Evolutionary conservation across 2,329 filamentous ascomycete genomes (phyloP).

Genomic region (Macrophomina phaseolina): DNA sequence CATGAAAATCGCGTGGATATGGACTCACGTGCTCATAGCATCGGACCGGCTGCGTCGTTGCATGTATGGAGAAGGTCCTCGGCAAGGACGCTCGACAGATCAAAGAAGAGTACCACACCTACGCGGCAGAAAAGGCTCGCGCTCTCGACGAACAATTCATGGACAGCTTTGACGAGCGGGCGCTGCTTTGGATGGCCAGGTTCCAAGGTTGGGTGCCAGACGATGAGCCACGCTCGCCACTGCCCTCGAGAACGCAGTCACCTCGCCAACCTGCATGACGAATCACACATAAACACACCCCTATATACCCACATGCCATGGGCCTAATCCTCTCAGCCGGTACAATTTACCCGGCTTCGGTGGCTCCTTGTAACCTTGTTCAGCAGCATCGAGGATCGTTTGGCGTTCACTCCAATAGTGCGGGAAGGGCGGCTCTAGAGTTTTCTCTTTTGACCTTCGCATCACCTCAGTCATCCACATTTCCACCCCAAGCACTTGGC

Average conservation of each 20-base stretch:
- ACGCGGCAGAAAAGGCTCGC: conserved; percentile 59
- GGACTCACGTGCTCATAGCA: conserved; percentile 59
- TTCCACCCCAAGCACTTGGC: background rate
- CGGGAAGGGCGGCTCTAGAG: conserved; percentile 13
- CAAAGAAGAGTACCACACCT: conserved; percentile 75
- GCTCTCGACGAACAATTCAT: conserved; percentile 54
- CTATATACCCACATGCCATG: conserved; percentile 6
- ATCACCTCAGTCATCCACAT: background rate
- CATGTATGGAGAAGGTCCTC: conserved; percentile 74
- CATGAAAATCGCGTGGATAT: background rate
- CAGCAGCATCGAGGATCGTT: conserved; percentile 3
- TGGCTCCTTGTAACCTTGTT: background rate
- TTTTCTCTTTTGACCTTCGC: background rate
- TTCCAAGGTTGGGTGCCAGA: conserved; percentile 31
- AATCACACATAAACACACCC: background rate
- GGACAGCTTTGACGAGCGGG: conserved; percentile 49
- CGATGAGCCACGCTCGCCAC: conserved; percentile 24
- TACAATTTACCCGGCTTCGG: background rate
- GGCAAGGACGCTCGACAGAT: conserved; percentile 69
- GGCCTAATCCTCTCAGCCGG: background rate
- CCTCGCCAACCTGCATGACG: conserved; percentile 16
- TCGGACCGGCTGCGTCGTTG: conserved; percentile 88
- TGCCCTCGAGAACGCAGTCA: conserved; percentile 4
- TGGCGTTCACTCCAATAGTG: conserved; percentile 8
- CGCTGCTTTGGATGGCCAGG: conserved; percentile 47